These are phyloP conservation scores for Arthroderma sp. DNA, from an alignment of 2,329 filamentous ascomycete genomes.

Conservation along the genomic window DNA sequence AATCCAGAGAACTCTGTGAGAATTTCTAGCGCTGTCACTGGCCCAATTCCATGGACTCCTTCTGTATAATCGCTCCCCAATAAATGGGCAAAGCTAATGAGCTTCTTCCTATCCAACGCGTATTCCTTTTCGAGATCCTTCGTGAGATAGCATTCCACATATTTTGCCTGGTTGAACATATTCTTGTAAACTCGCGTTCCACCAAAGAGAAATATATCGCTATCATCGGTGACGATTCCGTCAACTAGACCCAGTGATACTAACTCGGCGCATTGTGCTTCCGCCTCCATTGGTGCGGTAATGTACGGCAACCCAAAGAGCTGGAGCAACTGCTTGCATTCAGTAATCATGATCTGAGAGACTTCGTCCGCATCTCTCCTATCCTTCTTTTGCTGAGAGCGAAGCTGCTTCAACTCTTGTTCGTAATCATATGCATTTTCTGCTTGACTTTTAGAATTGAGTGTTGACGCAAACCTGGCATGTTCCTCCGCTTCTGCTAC, in stretches of 20 bases:
- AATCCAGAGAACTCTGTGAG: constrained; percentile 73
- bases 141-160: constrained; percentile 86
- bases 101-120: constrained; percentile 68
- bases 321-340: constrained; percentile 80
- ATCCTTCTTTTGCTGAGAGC: constrained; percentile 92
- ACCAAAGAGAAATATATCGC: constrained; percentile 91
- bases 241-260: constrained; percentile 80
- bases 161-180: constrained; percentile 98
- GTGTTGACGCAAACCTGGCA: constrained; percentile 73
- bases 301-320: constrained; percentile 93
- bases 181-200: constrained; percentile 97
- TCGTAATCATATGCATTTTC: constrained; percentile 74
- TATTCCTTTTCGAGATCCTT: constrained; percentile 80
- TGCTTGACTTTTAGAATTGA: constrained; percentile 60
- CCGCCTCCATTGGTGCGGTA: constrained; percentile 96
- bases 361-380: constrained; percentile 93
- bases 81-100: constrained; percentile 82
- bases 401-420: constrained; percentile 68
- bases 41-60: constrained; percentile 77
- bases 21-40: constrained; percentile 88
- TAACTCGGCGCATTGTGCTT: constrained; percentile 91
- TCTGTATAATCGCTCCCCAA: constrained; percentile 93
- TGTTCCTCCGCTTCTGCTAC: constrained; percentile 88
- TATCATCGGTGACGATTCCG: constrained; percentile 95
- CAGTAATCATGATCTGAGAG: constrained; percentile 85